Base-by-base conservation (phyloP, 768 basidiomycete genomes). In the Phanerochaete carnosa region DNA sequence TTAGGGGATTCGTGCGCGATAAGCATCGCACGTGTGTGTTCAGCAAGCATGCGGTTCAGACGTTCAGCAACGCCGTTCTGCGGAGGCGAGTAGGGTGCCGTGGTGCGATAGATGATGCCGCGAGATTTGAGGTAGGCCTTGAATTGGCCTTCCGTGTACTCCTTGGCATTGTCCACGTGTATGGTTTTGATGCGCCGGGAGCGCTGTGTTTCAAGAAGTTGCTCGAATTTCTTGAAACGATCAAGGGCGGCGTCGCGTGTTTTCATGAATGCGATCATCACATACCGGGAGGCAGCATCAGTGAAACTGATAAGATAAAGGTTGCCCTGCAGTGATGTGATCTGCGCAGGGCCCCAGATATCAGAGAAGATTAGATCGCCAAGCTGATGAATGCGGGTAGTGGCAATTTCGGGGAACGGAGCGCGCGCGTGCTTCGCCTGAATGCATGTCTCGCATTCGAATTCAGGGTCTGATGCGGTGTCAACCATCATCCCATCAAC, bases 261-360 rank as follows among this genome's bases (percentile, higher is more conserved):
- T 80, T 23, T 59, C 54, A 4, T 60, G 61, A 22, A 79, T 65
- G 32, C 76, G 65, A 52, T 71, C 60, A 1, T 76, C 59, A 28
- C 66, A 0, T 59, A 57, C 64, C 33, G 51, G 68, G 69, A 64
- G 19, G 62, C 43, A 55, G 72, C 68, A 57, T 76, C 74, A 0
- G 70, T 76, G 60, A 73, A 75, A 0, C 64, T 60, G 25, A 63
- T 50, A n/a, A 60, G 68, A 58, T 73, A 74, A 3, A 29, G 16
- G 16, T 61, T 43, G 2, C 65, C 59, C 1, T 69, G 65, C 7
- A 67, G 56, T 0, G 70, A 74, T 15, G 57, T 45, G 0, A 75
- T 64, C 0, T 68, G 71, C 0, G 77, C 71, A 3, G 78, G 80
- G 22, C 79, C 80, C 79, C 81, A 83, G 0, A 82, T 39, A 60